Conservation (phyloP, 116 monocot species). For the Iris pallida region DNA sequence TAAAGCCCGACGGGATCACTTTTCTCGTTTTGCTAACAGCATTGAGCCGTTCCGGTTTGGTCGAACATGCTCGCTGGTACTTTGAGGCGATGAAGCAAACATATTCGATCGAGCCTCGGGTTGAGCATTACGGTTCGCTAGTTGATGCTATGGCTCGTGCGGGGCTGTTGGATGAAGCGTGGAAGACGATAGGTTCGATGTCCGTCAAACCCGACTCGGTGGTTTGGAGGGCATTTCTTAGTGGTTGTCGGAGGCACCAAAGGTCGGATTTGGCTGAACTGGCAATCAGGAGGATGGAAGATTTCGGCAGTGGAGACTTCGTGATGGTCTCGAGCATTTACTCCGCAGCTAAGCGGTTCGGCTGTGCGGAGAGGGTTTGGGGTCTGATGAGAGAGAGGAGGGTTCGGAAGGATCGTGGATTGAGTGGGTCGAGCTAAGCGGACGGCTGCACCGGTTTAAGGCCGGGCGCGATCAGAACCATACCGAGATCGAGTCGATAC, state of each 20-base stretch:
- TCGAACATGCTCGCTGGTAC: constrained; percentile 31
- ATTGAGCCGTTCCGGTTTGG: constrained; percentile 54
- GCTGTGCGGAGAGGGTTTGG: constrained; percentile 40
- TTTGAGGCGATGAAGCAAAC: constrained; percentile 35
- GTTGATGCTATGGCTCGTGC: constrained; percentile 56
- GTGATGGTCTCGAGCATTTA: constrained; percentile 47
- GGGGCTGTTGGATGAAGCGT: constrained; percentile 51
- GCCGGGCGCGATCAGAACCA: constrained; percentile 40
- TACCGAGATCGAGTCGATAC: constrained; percentile 22
- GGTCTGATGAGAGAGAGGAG: constrained; percentile 33
- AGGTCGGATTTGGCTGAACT: constrained; percentile 28
- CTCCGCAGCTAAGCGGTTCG: constrained; percentile 27
- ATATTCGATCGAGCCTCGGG: constrained; percentile 34
- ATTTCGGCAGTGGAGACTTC: constrained; percentile 35
- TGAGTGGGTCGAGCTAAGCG: constrained; percentile 68
- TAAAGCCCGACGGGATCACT: constrained; percentile 43
- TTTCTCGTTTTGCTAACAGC: constrained; percentile 54
- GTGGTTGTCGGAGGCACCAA: constrained; percentile 40
- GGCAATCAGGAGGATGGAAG: constrained; percentile 16
- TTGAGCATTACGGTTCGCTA: constrained; percentile 55
- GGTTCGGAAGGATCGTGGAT: constrained; percentile 36
- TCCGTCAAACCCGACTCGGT: constrained; percentile 39
- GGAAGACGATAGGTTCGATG: constrained; percentile 35
- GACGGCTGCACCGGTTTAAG: constrained; percentile 35
- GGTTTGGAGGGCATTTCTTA: constrained; percentile 62